A percentile compares a stretch with the other conserved stretches of the same genome.
Conservation (phyloP, 1,139 yeast species). For the Candida neerlandica region DNA sequence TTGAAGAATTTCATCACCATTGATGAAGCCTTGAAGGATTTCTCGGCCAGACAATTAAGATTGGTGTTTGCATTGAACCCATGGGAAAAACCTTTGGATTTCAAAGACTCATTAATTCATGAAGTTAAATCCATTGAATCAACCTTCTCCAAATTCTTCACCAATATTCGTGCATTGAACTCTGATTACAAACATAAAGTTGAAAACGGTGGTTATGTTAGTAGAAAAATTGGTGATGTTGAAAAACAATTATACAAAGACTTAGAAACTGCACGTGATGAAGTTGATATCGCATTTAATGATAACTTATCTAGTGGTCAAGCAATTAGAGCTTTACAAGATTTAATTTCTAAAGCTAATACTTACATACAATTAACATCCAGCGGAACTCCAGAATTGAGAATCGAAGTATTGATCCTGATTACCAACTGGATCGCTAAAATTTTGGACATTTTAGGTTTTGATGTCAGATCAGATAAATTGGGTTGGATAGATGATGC, state of each 20-base stretch:
- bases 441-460: conserved; percentile 74
- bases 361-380: conserved; percentile 61
- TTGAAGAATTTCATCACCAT: conserved; percentile 94
- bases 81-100: conserved; percentile 93
- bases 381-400: conserved; percentile 48
- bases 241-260: conserved; percentile 62
- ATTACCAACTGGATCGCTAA: conserved; percentile 71
- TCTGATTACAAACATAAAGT: conserved; percentile 59
- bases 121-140: conserved; percentile 81
- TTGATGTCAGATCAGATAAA: conserved; percentile 64
- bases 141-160: conserved; percentile 77
- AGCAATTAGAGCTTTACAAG: conserved; percentile 66
- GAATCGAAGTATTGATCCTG: conserved; percentile 66
- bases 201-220: conserved; percentile 46
- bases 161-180: conserved; percentile 76
- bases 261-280: conserved; percentile 56
- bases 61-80: conserved; percentile 86
- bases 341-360: conserved; percentile 71
- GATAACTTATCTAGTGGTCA: conserved; percentile 84
- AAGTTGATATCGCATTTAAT: conserved; percentile 77
- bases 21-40: conserved; percentile 77
- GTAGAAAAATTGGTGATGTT: conserved; percentile 52
- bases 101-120: conserved; percentile 74
- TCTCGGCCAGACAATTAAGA: conserved; percentile 79
- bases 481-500: conserved; percentile 74